A percentile compares a stretch with the other conserved stretches of the same genome.
phyloP scores from a whole-genome alignment of 1,284 basidiomycete species.

The Rhodotorula mucilaginosa region DNA sequence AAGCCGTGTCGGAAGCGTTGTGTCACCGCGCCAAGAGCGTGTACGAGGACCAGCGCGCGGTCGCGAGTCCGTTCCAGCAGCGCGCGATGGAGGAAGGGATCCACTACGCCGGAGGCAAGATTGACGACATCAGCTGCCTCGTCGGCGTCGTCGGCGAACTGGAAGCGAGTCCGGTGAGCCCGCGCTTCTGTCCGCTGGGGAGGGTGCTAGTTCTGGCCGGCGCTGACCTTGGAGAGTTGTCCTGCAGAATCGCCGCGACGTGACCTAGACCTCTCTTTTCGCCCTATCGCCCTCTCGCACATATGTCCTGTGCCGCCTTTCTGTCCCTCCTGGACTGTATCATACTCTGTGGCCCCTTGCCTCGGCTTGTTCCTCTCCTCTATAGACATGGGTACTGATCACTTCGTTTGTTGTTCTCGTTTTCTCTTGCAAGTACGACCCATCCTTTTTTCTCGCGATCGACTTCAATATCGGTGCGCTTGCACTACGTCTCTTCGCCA shows the following conservation, averaged over 20 bases:
- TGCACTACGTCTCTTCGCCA: too few relatives aligned
- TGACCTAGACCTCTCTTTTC: background rate
- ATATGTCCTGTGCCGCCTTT: too few relatives aligned
- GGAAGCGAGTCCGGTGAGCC: slow-evolving; percentile 29
- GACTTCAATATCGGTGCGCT: too few relatives aligned
- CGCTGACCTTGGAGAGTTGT: too few relatives aligned
- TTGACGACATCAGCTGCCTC: slow-evolving; percentile 52
- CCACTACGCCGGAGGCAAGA: slow-evolving; percentile 53
- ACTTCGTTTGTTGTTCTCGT: too few relatives aligned
- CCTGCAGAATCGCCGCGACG: slow-evolving; percentile 19
- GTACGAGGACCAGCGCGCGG: slow-evolving; percentile 54
- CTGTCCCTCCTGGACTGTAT: background rate
- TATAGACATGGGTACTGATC: background rate
- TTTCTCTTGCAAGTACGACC: too few relatives aligned
- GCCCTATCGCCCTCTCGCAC: background rate
- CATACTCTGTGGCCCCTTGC: background rate
- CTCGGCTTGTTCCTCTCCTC: background rate
- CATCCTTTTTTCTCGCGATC: too few relatives aligned
- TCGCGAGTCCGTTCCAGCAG: slow-evolving; percentile 57
- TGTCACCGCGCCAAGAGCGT: slow-evolving; percentile 55
- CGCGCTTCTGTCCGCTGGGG: too few relatives aligned
- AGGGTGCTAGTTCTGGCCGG: too few relatives aligned
- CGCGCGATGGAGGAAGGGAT: slow-evolving; percentile 58
- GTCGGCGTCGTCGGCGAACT: slow-evolving; percentile 50
- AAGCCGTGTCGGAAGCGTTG: slow-evolving; percentile 56